These are phyloP conservation scores for Inga leiocalycina DNA, from an alignment of 306 rosid genomes.

Conservation along the genomic window DNA sequence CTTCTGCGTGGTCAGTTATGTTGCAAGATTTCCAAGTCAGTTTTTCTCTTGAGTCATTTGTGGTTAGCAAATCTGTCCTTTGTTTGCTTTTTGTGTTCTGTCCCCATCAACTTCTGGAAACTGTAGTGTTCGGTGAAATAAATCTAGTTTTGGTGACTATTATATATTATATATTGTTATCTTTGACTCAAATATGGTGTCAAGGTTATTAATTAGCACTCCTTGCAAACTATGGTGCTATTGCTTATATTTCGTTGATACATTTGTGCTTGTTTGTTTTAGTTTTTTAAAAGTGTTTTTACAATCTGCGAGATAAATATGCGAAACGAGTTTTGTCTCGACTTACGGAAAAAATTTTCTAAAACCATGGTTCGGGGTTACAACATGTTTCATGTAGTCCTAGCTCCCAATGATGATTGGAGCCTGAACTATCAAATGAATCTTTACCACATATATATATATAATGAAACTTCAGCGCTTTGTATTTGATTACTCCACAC, in stretches of 20 bases:
- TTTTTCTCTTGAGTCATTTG: constrained; percentile 7
- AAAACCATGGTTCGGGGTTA: neutral
- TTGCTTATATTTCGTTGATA: neutral
- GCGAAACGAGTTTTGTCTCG: no score
- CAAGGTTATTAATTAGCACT: neutral
- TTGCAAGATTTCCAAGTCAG: constrained; percentile 27
- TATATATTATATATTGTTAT: constrained; percentile 10
- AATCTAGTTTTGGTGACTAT: constrained; percentile 11
- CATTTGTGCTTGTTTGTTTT: neutral
- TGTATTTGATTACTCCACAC: neutral
- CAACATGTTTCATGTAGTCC: no score
- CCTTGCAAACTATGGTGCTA: neutral
- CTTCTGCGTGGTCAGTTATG: constrained; percentile 8
- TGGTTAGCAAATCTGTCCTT: constrained; percentile 1
- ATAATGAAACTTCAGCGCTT: neutral
- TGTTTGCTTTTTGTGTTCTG: constrained; percentile 24
- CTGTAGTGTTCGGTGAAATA: constrained; percentile 34
- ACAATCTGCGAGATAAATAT: no score
- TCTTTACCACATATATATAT: no score
- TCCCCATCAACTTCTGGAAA: constrained; percentile 13
- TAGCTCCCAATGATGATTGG: neutral
- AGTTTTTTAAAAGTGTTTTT: no score
- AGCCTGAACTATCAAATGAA: neutral
- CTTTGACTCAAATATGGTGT: constrained; percentile 6
- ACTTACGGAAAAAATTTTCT: no score